Evolutionary conservation across 257 asterid genomes (phyloP).

Genomic region (Solanum medicagineum): DNA sequence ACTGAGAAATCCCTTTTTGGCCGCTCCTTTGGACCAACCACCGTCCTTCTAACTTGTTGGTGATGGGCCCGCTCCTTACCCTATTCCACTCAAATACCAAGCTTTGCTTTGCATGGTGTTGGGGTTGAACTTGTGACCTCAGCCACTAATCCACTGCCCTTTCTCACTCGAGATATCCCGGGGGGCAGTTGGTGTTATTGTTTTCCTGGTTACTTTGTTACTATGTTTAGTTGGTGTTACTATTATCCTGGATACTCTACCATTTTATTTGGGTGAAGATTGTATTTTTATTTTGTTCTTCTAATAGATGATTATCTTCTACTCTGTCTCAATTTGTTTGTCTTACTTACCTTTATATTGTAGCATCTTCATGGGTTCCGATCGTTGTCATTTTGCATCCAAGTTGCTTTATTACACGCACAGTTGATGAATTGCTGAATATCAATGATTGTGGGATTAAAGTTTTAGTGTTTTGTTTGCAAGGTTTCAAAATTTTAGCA

Average conservation of each 20-base stretch:
- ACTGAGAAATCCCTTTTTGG: no score
- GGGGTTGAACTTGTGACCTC: no score
- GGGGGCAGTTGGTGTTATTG: no score
- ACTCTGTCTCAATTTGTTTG: neutral
- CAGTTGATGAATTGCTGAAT: neutral
- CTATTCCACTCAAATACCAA: no score
- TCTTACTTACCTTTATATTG: neutral
- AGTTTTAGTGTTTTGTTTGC: neutral
- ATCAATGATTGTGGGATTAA: neutral
- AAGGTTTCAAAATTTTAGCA: neutral
- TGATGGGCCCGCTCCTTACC: no score
- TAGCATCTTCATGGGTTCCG: neutral
- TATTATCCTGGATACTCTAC: neutral
- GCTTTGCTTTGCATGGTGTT: no score
- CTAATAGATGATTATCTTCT: neutral
- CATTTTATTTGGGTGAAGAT: neutral
- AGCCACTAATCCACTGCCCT: no score
- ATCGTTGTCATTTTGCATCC: neutral
- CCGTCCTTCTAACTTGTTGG: no score
- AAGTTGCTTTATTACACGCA: neutral
- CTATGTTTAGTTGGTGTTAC: neutral
- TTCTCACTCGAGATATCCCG: no score
- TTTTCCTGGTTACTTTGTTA: no score
- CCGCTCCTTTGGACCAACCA: no score
- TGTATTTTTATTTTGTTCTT: neutral